Evolutionary conservation across 1,139 yeast species (phyloP), one percentile per base, ranked within the genome.

Genomic region (Hyphopichia khmerensis): DNA sequence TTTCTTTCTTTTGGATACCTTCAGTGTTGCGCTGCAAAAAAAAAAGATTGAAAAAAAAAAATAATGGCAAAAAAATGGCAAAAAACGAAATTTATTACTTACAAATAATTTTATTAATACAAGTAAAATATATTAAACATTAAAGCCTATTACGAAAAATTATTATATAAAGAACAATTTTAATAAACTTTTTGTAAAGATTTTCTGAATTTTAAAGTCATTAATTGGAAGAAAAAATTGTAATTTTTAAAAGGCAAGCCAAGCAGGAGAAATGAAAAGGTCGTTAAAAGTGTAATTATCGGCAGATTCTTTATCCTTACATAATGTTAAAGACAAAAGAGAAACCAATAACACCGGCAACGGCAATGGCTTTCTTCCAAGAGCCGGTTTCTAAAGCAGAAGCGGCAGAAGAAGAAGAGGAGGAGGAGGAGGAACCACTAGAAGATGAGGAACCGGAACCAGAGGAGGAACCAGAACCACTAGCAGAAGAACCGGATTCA

Each of bases 291-390:
- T 26, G 4, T 7, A 7, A 26, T 9, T 8, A 11, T n/a, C n/a
- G n/a, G n/a, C n/a, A n/a, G n/a, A n/a, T n/a, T n/a, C n/a, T 8
- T 11, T 11, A 8, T 23, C 16, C 35, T 57, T 62, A 69, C 52
- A 61, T 45, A 42, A 67, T 44, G 56, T 67, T 68, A 50, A 67
- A 56, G 35, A 70, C 41, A 49, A 71, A 67, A 35, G 74, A 62
- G 48, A 61, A 47, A 36, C 74, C 76, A 44, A 72, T 60, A 42
- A 72, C 43, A 42, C 68, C 70, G 38, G 66, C 69, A 35, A 72
- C 60, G 18, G 65, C 66, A 40, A 60, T 60, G 31, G 72, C 64
- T 56, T 59, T 67, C 60, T 72, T 72, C 77, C 75, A 71, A 43
- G 67, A 60, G 30, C 66, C 63, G 27, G 57, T 34, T 21, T 59